These are phyloP conservation scores for Datisca glomerata DNA, from an alignment of 306 rosid species.

Conservation along the genomic window DNA sequence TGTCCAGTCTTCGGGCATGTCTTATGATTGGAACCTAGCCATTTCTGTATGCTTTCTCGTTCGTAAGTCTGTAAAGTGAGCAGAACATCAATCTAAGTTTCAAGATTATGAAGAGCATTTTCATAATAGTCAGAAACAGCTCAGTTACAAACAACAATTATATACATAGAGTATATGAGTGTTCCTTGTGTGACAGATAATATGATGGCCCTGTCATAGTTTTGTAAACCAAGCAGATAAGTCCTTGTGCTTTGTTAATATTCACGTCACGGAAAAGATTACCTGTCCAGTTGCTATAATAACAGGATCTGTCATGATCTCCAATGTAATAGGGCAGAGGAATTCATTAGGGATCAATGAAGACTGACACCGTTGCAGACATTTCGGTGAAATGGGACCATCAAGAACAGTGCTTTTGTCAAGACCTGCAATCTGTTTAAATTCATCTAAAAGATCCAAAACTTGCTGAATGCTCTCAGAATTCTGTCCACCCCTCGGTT, in stretches of 20 bases:
- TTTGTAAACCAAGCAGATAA: no score
- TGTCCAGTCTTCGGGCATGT: constrained; percentile 52
- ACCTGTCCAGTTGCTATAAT: constrained; percentile 87
- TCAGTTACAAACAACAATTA: not conserved
- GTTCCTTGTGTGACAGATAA: not conserved
- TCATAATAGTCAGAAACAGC: not conserved
- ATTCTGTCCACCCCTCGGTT: constrained; percentile 39
- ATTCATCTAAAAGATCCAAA: constrained; percentile 44
- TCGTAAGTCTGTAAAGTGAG: constrained; percentile 55
- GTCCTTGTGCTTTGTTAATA: no score
- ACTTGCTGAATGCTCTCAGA: constrained; percentile 41
- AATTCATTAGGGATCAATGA: constrained; percentile 77
- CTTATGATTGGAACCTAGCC: constrained; percentile 52
- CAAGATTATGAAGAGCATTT: no score
- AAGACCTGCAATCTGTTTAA: constrained; percentile 47
- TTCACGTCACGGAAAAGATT: no score
- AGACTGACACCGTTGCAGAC: constrained; percentile 36
- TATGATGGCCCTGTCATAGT: not conserved
- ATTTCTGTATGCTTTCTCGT: constrained; percentile 74
- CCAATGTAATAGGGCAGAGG: constrained; percentile 76
- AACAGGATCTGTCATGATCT: constrained; percentile 89
- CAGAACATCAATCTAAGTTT: no score
- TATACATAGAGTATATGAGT: no score
- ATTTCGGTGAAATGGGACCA: constrained; percentile 32
- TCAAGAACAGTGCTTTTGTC: constrained; percentile 29